Evolutionary conservation across 306 rosid species (phyloP), one percentile per base, ranked within the genome.

Genomic region (Cucurbita pepo): DNA sequence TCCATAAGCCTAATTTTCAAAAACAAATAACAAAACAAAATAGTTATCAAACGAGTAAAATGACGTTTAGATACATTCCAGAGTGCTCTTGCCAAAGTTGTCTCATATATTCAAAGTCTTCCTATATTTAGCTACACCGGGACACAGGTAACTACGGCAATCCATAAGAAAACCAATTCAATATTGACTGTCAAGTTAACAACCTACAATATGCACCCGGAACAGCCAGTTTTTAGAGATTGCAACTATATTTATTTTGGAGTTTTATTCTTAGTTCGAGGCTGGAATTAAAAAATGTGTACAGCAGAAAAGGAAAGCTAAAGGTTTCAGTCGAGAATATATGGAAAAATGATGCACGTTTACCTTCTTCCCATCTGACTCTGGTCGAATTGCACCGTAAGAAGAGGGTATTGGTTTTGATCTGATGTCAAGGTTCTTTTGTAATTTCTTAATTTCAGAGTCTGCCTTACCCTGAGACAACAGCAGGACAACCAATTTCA

Each of bases 381-480:
- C 77, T 30, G 85, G 45, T 65, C 77, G 66, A 6, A 16, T 66
- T 64, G 86, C 57, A 21, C 67, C 80, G 62, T 86, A 86, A 77
- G 87, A 88, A 44, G 95, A 86, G 70, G 92, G 92, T 86, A 86
- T 84, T 43, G 95, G 89, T 2, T 86, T 86, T 57, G 92, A 94
- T 81, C 89, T 91, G 69, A 91, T 85, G 81, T 84, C 85, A 50
- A 91, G 90, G 79, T 80, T 87, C 82, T 77, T 88, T 69, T 87
- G 81, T 48, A 88, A 63, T 77, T 81, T 79, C 72, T 75, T 88
- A 44, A 86, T 82, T 74, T 88, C 95, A 75, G 95, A 88, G 69
- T 88, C 86, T 40, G 73, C 78, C 83, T 84, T 85, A 58, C 80
- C 89, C 97, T 88, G 79, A 78, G 77, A 45, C 22, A 40, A 40